These are phyloP conservation scores for Hypoxylon intermedium DNA, from an alignment of 495 filamentous ascomycete genomes.

Conservation along the genomic window DNA sequence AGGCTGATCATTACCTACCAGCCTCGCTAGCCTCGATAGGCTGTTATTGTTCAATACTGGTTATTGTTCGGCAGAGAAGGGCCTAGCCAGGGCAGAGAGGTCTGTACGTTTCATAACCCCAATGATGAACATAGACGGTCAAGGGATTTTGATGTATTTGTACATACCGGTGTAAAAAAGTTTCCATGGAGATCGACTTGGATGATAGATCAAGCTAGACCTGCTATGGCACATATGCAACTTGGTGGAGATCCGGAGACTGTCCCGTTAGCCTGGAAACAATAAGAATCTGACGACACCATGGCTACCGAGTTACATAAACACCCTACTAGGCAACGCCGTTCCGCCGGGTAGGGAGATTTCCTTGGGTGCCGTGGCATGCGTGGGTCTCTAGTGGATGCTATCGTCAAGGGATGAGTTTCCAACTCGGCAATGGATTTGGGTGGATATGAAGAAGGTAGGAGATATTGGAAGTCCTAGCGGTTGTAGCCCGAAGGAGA, in stretches of 20 bases:
- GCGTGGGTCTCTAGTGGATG: constrained; percentile 17
- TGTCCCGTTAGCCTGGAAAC: constrained; percentile 23
- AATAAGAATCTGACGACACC: constrained; percentile 31
- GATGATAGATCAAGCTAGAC: constrained; percentile 21
- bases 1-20: constrained; percentile 5
- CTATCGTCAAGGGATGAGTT: neutral
- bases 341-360: constrained; percentile 14
- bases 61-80: neutral
- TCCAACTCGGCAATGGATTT: constrained; percentile 17
- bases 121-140: neutral
- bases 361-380: constrained; percentile 15
- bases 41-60: no score
- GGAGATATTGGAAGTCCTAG: neutral
- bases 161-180: no score
- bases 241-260: constrained; percentile 4
- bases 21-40: constrained; percentile 8
- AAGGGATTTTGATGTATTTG: constrained; percentile 1
- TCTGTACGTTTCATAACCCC: neutral
- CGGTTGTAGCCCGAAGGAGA: neutral
- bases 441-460: constrained; percentile 1
- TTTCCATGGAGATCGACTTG: constrained; percentile 19
- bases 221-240: constrained; percentile 1
- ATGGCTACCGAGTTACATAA: neutral
- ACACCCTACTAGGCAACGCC: constrained; percentile 15
- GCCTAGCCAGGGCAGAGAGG: neutral